These are phyloP conservation scores for Tylopilus balloui DNA, from an alignment of 768 basidiomycete species.

Conservation along the genomic window DNA sequence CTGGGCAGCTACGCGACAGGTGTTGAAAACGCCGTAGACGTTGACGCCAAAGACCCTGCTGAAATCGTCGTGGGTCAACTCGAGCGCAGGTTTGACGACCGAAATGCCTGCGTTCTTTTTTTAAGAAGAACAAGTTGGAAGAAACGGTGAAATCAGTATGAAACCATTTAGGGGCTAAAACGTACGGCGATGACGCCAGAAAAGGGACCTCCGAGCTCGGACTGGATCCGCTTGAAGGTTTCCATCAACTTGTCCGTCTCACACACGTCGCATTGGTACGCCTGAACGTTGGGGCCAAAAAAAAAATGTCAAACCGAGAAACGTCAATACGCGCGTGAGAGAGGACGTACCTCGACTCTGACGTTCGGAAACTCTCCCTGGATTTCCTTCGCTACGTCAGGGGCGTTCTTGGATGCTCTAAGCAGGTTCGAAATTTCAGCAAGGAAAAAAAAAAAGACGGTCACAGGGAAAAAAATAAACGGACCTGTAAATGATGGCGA, in stretches of 20 bases:
- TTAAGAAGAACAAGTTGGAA: neutral
- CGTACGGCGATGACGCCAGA: slow-evolving; percentile 53
- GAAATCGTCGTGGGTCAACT: slow-evolving; percentile 55
- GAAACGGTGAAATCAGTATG: fast-evolving
- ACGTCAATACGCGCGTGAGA: no score
- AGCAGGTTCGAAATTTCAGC: neutral
- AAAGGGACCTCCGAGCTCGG: slow-evolving; percentile 42
- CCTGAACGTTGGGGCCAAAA: slow-evolving; percentile 29
- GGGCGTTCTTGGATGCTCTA: slow-evolving; percentile 47
- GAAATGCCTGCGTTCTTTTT: slow-evolving; percentile 59
- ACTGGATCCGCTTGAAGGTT: slow-evolving; percentile 45
- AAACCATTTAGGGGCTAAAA: no score
- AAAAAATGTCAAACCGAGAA: neutral
- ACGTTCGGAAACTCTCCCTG: slow-evolving; percentile 41
- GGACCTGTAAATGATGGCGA: slow-evolving; percentile 60
- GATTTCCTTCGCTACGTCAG: slow-evolving; percentile 44
- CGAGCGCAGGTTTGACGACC: slow-evolving; percentile 56
- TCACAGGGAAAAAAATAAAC: no score
- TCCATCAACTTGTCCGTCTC: slow-evolving; percentile 40
- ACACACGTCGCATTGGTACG: slow-evolving; percentile 60
- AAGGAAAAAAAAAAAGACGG: neutral
- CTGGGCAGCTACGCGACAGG: slow-evolving; percentile 54
- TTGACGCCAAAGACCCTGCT: slow-evolving; percentile 52
- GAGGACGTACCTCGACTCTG: slow-evolving; percentile 34
- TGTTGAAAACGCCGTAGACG: slow-evolving; percentile 65